Conservation (phyloP, 176 grass and related monocot genomes). For the Microstegium vimineum region DNA sequence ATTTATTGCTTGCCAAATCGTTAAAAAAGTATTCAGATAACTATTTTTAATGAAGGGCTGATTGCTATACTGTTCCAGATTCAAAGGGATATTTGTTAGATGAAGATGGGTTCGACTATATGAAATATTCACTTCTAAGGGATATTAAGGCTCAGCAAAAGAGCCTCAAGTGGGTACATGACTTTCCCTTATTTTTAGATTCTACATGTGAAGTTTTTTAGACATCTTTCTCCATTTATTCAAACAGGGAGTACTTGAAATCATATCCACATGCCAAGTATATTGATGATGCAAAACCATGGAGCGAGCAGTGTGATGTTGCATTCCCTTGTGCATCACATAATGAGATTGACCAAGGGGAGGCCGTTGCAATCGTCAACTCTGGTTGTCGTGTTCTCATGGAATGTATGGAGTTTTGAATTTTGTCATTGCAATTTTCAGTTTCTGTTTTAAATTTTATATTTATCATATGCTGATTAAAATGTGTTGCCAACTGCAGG, state of each 20-base stretch:
- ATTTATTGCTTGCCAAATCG: constrained; percentile 5
- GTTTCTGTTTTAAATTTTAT: neutral
- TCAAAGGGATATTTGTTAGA: constrained; percentile 94
- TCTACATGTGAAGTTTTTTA: constrained; percentile 35
- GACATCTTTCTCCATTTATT: constrained; percentile 33
- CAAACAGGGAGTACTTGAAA: constrained; percentile 89
- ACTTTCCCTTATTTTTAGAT: constrained; percentile 27
- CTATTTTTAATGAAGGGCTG: constrained; percentile 2
- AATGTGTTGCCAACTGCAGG: constrained; percentile 40
- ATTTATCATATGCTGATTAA: constrained; percentile 26
- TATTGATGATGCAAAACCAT: constrained; percentile 83
- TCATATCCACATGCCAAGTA: constrained; percentile 84
- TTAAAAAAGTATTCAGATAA: neutral
- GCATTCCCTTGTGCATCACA: constrained; percentile 97
- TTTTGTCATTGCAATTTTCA: constrained; percentile 10
- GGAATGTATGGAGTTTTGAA: constrained; percentile 64
- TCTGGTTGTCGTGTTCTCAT: constrained; percentile 82
- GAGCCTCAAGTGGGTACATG: constrained; percentile 73
- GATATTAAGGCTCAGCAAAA: constrained; percentile 90
- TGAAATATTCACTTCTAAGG: constrained; percentile 85
- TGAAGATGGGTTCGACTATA: constrained; percentile 92
- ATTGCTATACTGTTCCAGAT: constrained; percentile 53
- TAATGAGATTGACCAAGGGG: constrained; percentile 86
- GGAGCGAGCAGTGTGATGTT: constrained; percentile 79
- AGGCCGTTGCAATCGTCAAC: constrained; percentile 77